phyloP scores from a whole-genome alignment of 2,329 filamentous ascomycete genomes.

The Trichoderma sp. region DNA sequence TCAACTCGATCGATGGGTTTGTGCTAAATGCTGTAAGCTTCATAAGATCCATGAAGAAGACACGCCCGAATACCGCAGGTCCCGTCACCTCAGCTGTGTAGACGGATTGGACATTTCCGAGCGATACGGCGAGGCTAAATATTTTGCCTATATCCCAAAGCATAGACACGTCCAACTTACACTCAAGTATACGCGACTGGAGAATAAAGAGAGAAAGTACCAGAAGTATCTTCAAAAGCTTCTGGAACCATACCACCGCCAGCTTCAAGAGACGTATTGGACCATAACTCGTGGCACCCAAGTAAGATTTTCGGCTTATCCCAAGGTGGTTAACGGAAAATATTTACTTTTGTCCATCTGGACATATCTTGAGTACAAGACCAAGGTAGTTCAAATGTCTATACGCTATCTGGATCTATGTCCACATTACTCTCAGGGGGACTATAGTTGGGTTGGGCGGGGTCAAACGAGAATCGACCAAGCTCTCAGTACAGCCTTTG shows the following conservation, averaged over 20 bases:
- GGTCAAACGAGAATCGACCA: neutral
- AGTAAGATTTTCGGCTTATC: neutral
- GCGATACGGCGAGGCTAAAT: neutral
- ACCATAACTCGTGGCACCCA: neutral
- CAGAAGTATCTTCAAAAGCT: slow-evolving; percentile 19
- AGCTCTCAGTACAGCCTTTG: neutral
- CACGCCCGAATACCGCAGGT: neutral
- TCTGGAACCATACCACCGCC: neutral
- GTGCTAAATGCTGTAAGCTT: slow-evolving; percentile 6
- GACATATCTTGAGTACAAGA: neutral
- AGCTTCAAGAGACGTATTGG: no score
- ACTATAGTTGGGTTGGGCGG: no score
- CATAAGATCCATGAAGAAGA: neutral
- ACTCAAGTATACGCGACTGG: slow-evolving; percentile 11
- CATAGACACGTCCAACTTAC: slow-evolving; percentile 20
- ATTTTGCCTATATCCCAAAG: neutral
- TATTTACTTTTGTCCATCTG: slow-evolving; percentile 24
- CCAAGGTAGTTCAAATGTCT: neutral
- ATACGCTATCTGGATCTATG: neutral
- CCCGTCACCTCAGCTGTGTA: neutral
- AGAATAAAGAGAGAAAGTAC: neutral
- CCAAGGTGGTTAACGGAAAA: slow-evolving; percentile 27
- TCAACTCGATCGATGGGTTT: slow-evolving; percentile 5
- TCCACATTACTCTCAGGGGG: neutral
- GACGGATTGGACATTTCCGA: neutral